phyloP scores from a whole-genome alignment of 441 rosid genomes.

The Croton laevigatus region DNA sequence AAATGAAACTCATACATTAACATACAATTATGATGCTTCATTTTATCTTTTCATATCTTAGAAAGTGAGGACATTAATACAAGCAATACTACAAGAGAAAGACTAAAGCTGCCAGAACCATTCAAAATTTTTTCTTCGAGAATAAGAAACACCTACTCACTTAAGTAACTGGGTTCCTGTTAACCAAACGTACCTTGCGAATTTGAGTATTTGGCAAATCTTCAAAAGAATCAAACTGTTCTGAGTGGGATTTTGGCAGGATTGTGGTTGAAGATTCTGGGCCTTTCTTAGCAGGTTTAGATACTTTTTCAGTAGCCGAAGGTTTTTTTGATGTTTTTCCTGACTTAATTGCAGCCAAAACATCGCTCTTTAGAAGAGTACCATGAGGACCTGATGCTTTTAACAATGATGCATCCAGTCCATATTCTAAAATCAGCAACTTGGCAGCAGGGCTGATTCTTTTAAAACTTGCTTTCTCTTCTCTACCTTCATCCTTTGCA shows the following conservation, averaged over 20 bases:
- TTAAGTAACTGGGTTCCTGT: background rate
- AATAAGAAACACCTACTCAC: background rate
- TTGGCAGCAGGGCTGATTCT: slow-evolving; percentile 95
- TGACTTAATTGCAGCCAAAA: slow-evolving; percentile 72
- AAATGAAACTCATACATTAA: background rate
- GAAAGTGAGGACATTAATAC: background rate
- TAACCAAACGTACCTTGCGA: slow-evolving; percentile 67
- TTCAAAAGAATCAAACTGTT: slow-evolving; percentile 60
- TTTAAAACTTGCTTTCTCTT: slow-evolving; percentile 44
- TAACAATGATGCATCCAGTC: slow-evolving; percentile 71
- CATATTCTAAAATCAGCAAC: slow-evolving; percentile 67
- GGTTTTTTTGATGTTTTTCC: slow-evolving; percentile 52
- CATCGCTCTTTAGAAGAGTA: slow-evolving; percentile 87
- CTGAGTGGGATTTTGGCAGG: slow-evolving; percentile 35
- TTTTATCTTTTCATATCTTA: no score
- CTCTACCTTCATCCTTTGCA: slow-evolving; percentile 38
- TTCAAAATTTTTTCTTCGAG: background rate
- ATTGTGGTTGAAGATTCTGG: slow-evolving; percentile 38
- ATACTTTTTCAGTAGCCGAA: slow-evolving; percentile 38
- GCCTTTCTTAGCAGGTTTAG: slow-evolving; percentile 37
- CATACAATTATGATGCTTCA: background rate
- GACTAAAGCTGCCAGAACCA: background rate
- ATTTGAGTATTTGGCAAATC: slow-evolving; percentile 95
- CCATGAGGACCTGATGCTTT: slow-evolving; percentile 82
- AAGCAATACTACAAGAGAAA: background rate